Percentiles rank a stretch among this genome's conserved stretches.
Conservation (phyloP, 1,284 basidiomycete species). For the Mrakiaceae sp. region DNA sequence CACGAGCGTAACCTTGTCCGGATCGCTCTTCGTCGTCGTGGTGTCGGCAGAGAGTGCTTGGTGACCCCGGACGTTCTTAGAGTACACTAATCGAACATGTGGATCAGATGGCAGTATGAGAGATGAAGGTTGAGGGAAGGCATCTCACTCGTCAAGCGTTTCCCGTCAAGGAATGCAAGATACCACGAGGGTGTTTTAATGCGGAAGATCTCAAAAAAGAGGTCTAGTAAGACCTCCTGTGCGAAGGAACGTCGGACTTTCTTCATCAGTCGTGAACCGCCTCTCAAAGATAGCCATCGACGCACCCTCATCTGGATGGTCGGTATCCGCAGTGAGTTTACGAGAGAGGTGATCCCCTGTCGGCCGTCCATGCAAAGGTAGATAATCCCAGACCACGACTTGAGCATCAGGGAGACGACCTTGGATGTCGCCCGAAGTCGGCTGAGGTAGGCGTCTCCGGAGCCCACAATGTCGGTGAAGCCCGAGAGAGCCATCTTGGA, state of each 20-base stretch:
- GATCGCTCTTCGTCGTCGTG: constrained; percentile 32
- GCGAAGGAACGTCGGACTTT: background rate
- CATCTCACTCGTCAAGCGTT: constrained; percentile 64
- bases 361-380: constrained; percentile 88
- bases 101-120: background rate
- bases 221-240: constrained; percentile 80
- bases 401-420: constrained; percentile 70
- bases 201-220: constrained; percentile 87
- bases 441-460: constrained; percentile 61
- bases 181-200: constrained; percentile 85
- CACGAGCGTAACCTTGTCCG: constrained; percentile 63
- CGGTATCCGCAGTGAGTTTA: constrained; percentile 79
- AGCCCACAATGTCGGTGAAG: constrained; percentile 82
- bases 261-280: background rate
- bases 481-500: constrained; percentile 66
- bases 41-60: background rate
- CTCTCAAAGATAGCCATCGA: constrained; percentile 9
- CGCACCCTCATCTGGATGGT: constrained; percentile 70
- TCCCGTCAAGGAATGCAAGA: constrained; percentile 75
- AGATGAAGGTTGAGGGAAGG: background rate
- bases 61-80: background rate
- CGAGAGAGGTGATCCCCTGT: constrained; percentile 68
- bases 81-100: constrained; percentile 5
- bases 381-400: constrained; percentile 88
- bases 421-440: constrained; percentile 63